Percentiles rank a stretch among this genome's conserved stretches.
phyloP scores from a whole-genome alignment of 2,329 filamentous ascomycete genomes.

The Pseudogymnoascus sp. region DNA sequence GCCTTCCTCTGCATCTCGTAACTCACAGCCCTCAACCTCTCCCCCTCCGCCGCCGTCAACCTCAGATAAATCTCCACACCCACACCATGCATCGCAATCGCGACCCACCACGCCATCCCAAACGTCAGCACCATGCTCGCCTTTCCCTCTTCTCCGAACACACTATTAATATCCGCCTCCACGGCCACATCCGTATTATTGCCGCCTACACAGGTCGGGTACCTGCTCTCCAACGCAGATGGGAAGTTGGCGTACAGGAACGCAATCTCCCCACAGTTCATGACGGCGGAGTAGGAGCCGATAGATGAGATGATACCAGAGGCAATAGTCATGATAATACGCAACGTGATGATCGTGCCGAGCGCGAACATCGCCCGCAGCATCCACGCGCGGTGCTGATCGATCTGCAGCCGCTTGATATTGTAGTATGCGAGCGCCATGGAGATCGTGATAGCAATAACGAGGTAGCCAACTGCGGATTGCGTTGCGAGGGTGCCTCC shows the following conservation, averaged over 20 bases:
- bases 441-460: slow-evolving; percentile 37
- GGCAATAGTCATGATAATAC: slow-evolving; percentile 40
- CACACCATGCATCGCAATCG: slow-evolving; percentile 43
- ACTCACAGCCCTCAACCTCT: slow-evolving; percentile 47
- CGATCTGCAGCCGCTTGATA: slow-evolving; percentile 53
- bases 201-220: slow-evolving; percentile 36
- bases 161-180: slow-evolving; percentile 23
- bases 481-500: slow-evolving; percentile 49
- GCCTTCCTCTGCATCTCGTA: slow-evolving; percentile 50
- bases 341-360: slow-evolving; percentile 45
- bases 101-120: slow-evolving; percentile 47
- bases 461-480: slow-evolving; percentile 36
- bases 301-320: slow-evolving; percentile 33
- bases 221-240: slow-evolving; percentile 27
- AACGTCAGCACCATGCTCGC: slow-evolving; percentile 42
- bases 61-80: slow-evolving; percentile 44
- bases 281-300: slow-evolving; percentile 30
- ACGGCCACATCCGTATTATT: slow-evolving; percentile 29
- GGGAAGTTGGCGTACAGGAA: slow-evolving; percentile 31
- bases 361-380: slow-evolving; percentile 46
- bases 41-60: slow-evolving; percentile 46
- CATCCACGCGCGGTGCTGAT: slow-evolving; percentile 60
- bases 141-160: slow-evolving; percentile 28
- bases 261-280: slow-evolving; percentile 43
- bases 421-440: slow-evolving; percentile 46